Evolutionary conservation across 78 protist genomes (phyloP).

Genomic region (Cyanophora paradoxa): DNA sequence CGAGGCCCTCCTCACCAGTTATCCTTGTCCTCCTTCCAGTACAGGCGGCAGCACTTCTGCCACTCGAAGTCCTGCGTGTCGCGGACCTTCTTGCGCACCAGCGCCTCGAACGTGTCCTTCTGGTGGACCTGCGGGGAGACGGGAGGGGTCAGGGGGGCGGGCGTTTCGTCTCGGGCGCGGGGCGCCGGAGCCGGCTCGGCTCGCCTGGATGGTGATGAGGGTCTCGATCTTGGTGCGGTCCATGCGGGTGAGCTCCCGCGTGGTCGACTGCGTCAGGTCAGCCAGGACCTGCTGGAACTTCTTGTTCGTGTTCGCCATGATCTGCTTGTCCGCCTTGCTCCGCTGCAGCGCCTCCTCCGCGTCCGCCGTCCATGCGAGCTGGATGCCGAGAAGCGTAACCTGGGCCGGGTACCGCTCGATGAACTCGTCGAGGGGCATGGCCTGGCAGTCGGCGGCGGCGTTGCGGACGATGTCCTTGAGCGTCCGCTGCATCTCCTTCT

Average conservation of each 20-base stretch:
- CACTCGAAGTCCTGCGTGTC: constrained; percentile 63
- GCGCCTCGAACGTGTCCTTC: constrained; percentile 42
- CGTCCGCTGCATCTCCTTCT: constrained; percentile 14
- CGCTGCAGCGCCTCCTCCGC: constrained; percentile 45
- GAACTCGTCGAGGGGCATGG: constrained; percentile 32
- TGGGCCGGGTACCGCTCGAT: constrained; percentile 49
- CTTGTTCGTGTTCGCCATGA: constrained; percentile 15
- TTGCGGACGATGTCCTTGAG: not conserved
- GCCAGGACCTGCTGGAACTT: constrained; percentile 11
- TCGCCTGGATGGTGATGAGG: constrained; percentile 63
- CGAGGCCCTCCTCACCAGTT: too few relatives aligned
- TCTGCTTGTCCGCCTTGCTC: constrained; percentile 16
- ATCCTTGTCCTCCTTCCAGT: constrained; percentile 55
- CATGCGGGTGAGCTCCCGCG: not conserved
- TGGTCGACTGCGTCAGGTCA: constrained; percentile 38
- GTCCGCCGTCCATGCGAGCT: constrained; percentile 74
- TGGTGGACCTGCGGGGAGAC: too few relatives aligned
- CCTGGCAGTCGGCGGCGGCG: constrained; percentile 13
- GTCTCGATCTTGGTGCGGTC: constrained; percentile 74
- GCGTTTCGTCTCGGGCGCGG: constrained; percentile 54
- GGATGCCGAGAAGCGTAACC: constrained; percentile 59
- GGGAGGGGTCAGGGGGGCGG: constrained; percentile 49
- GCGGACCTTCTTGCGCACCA: constrained; percentile 1
- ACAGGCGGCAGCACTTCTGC: constrained; percentile 69
- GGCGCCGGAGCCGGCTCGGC: constrained; percentile 21